Evolutionary conservation across 805 yeast species (phyloP).

Genomic region (Spathaspora hagerdaliae): DNA sequence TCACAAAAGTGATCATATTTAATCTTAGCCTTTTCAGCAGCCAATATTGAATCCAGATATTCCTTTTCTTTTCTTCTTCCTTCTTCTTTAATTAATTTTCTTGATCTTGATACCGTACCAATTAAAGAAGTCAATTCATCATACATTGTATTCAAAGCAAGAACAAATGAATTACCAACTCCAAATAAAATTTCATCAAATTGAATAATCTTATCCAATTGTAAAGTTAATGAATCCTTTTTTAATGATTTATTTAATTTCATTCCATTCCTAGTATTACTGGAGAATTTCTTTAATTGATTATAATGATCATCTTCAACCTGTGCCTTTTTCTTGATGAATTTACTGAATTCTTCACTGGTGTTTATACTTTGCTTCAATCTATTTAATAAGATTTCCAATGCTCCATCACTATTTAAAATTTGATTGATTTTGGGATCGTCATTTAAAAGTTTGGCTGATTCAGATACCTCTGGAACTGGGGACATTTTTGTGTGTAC

Average conservation of each 20-base stretch:
- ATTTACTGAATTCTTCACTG: constrained; percentile 81
- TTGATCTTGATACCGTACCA: constrained; percentile 61
- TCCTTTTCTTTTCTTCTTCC: constrained; percentile 80
- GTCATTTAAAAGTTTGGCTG: constrained; percentile 36
- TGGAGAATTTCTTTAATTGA: constrained; percentile 69
- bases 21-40: constrained; percentile 83
- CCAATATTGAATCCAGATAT: constrained; percentile 72
- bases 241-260: constrained; percentile 42
- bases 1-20: constrained; percentile 74
- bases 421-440: constrained; percentile 46
- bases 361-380: constrained; percentile 77
- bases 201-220: constrained; percentile 65
- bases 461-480: constrained; percentile 6
- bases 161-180: constrained; percentile 73
- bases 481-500: background rate
- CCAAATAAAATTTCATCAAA: constrained; percentile 70
- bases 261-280: constrained; percentile 47
- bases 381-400: constrained; percentile 66
- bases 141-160: constrained; percentile 77
- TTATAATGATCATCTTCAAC: constrained; percentile 75
- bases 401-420: constrained; percentile 67
- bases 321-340: constrained; percentile 70
- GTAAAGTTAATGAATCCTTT: constrained; percentile 61
- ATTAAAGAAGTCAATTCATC: constrained; percentile 77
- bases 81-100: constrained; percentile 80